Percentiles rank a stretch among this genome's conserved stretches.
phyloP scores from a whole-genome alignment of 176 grass and related monocot genomes.

The Raddia distichophylla region DNA sequence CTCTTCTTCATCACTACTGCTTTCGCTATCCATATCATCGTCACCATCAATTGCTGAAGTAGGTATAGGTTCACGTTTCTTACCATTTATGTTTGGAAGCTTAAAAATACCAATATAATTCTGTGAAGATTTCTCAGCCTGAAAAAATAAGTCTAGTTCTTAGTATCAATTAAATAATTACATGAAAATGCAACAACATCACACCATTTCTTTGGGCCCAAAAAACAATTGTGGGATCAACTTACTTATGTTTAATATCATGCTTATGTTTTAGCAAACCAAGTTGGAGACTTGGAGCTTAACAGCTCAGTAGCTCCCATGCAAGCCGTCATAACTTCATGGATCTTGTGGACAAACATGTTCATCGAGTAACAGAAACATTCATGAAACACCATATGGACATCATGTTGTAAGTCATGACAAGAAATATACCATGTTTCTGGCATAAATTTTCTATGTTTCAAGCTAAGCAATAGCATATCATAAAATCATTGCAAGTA shows the following conservation, averaged over 20 bases:
- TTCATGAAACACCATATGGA: background rate
- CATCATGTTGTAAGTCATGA: background rate
- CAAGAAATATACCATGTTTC: background rate
- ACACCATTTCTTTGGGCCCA: constrained; percentile 1
- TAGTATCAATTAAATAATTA: background rate
- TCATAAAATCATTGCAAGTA: background rate
- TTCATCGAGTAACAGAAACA: background rate
- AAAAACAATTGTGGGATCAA: background rate
- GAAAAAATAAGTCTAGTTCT: background rate
- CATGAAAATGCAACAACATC: background rate
- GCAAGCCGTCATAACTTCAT: background rate
- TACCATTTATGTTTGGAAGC: constrained; percentile 83
- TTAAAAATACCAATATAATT: constrained; percentile 94
- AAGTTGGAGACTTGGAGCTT: background rate
- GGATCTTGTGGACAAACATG: background rate
- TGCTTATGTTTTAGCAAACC: background rate
- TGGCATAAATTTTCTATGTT: background rate
- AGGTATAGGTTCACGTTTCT: constrained; percentile 77
- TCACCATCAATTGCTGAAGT: constrained; percentile 59
- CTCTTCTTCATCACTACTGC: constrained; percentile 77
- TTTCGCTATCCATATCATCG: constrained; percentile 66
- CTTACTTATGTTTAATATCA: background rate
- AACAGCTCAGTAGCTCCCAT: background rate
- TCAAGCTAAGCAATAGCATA: background rate
- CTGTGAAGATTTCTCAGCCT: constrained; percentile 73